phyloP scores from a whole-genome alignment of 208 protist species.

The Angomonas ambiguus region DNA sequence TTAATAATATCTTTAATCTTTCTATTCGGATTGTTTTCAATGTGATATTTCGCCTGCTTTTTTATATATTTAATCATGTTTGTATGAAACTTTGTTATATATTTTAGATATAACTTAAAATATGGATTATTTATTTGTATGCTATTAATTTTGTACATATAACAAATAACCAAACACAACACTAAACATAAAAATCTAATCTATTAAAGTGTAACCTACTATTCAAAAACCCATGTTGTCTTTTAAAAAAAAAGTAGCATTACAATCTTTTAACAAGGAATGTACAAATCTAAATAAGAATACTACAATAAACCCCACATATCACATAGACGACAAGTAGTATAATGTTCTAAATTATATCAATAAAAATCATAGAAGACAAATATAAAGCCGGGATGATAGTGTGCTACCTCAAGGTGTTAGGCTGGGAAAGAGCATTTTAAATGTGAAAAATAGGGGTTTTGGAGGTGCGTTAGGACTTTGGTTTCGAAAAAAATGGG shows the following conservation, averaged over 20 bases:
- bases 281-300: conserved; percentile 8
- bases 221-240: conserved; percentile 59
- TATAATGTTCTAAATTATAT: conserved; percentile 7
- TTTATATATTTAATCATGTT: conserved; percentile 69
- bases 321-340: conserved; percentile 10
- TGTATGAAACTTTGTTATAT: conserved; percentile 87
- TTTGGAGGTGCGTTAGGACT: background rate
- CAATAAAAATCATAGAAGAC: background rate
- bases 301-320: background rate
- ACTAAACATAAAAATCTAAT: conserved; percentile 49
- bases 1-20: conserved; percentile 32
- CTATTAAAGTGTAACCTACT: conserved; percentile 71
- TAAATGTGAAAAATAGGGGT: background rate
- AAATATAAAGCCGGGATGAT: conserved; percentile 10
- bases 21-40: conserved; percentile 61
- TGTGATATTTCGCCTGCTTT: conserved; percentile 78
- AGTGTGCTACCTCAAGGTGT: no score
- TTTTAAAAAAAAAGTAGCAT: conserved; percentile 11
- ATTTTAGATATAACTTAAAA: conserved; percentile 87
- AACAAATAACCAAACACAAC: conserved; percentile 26
- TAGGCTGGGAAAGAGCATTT: background rate
- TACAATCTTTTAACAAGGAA: conserved; percentile 3
- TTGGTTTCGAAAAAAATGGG: background rate
- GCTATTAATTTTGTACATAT: conserved; percentile 67
- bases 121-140: conserved; percentile 84